These are phyloP conservation scores for Xylariaceae sp. DNA, from an alignment of 2,329 filamentous ascomycete species.

Conservation along the genomic window DNA sequence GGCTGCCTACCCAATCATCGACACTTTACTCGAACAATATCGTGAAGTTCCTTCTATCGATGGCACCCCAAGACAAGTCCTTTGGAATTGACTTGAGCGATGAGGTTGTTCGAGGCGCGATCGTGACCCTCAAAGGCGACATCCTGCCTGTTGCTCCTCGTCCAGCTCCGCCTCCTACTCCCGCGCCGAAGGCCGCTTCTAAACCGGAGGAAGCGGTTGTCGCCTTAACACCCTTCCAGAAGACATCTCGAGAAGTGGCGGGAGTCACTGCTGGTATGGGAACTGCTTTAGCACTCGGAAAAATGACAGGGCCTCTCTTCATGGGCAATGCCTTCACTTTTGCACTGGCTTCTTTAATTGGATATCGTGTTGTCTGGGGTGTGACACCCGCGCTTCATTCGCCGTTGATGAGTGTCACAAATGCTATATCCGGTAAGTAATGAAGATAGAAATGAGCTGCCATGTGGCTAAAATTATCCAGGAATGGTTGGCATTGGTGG, in stretches of 20 bases:
- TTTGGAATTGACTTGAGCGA: conserved; percentile 83
- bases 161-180: conserved; percentile 62
- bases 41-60: conserved; percentile 84
- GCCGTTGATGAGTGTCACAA: conserved; percentile 90
- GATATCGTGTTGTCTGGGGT: conserved; percentile 88
- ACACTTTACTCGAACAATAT: conserved; percentile 95
- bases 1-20: conserved; percentile 85
- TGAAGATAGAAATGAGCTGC: neutral
- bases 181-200: conserved; percentile 48
- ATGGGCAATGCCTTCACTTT: conserved; percentile 91
- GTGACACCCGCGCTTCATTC: conserved; percentile 84
- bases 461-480: conserved; percentile 36
- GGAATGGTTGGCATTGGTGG: conserved; percentile 88
- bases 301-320: conserved; percentile 80
- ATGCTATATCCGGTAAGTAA: conserved; percentile 76
- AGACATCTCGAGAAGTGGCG: conserved; percentile 76
- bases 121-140: conserved; percentile 79
- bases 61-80: conserved; percentile 76
- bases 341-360: conserved; percentile 81
- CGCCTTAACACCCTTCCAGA: conserved; percentile 81
- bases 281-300: conserved; percentile 75
- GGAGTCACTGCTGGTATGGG: conserved; percentile 80
- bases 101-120: conserved; percentile 84
- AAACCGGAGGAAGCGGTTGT: conserved; percentile 62
- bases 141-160: conserved; percentile 78